Base-by-base conservation (phyloP, 2,329 filamentous ascomycete genomes). In the Pyrenophora teres region DNA sequence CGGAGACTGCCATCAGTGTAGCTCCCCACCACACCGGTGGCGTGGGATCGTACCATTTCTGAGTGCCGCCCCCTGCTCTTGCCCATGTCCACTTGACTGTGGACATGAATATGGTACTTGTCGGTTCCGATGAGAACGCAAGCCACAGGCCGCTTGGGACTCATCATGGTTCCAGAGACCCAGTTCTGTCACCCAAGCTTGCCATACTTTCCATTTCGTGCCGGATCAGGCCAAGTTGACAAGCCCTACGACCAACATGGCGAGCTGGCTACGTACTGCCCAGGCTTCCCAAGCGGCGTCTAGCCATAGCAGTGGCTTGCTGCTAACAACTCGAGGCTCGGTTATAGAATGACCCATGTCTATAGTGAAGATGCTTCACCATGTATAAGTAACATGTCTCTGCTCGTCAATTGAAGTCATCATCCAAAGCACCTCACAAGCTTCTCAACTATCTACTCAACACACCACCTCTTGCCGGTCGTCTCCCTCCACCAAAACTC, bases 301-400 rank as follows among this genome's bases (percentile, higher is more conserved):
- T 44, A 44, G 46, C 40, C 44, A 50, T 39, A 35, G 40, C 46
- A 40, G 46, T 33, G 40, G 50, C 50, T 48, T 50, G 30, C 46
- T 43, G n/a, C 45, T 49, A 49, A 39, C 40, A 40, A 42, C n/a
- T 35, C 45, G 31, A 18, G 33, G 16, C 45, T 43, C 33, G 39
- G 35, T 25, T 42, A 43, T 27, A 44, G 15, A 18, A 40, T 45
- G n/a, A 27, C 36, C 40, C 46, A 40, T 50, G 37, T 36, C 40
- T 35, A 27, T 31, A 39, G 18, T 49, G 19, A 41, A 35, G 23
- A 25, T 40, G 23, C 19, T 10, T 37, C 40, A 49, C 41, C 13
- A 16, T 32, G 46, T 53, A 53, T 53, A 59, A 62, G 56, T 59
- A 62, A 51, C 53, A 44, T 33, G 51, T 49, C 47, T 44, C 27